A percentile compares a stretch with the other conserved stretches of the same genome.
These are phyloP conservation scores for Clarireedia monteithiana DNA, from an alignment of 2,329 filamentous ascomycete species.

Conservation along the genomic window DNA sequence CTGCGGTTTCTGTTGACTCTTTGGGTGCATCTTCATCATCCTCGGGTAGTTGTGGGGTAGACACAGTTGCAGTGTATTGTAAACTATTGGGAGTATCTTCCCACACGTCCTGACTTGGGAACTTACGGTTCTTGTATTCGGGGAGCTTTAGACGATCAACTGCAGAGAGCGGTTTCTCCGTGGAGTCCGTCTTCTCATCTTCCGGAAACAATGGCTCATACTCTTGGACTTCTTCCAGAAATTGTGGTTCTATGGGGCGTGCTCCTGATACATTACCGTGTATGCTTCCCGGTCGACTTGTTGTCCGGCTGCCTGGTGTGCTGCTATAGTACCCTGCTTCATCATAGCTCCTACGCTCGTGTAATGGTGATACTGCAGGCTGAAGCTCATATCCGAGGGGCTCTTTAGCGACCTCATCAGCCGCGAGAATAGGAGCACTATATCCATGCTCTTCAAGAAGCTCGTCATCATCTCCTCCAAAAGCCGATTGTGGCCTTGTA, in stretches of 20 bases:
- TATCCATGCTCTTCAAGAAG: slow-evolving; percentile 54
- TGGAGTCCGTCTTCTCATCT: slow-evolving; percentile 46
- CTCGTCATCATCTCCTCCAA: slow-evolving; percentile 36
- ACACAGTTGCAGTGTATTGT: slow-evolving; percentile 72
- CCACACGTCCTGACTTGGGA: slow-evolving; percentile 95
- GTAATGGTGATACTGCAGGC: slow-evolving; percentile 72
- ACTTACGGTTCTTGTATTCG: slow-evolving; percentile 54
- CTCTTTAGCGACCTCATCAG: slow-evolving; percentile 77
- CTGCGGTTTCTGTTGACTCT: slow-evolving; percentile 37
- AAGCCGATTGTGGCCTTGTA: slow-evolving; percentile 36
- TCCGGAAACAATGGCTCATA: slow-evolving; percentile 94
- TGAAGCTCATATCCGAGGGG: slow-evolving; percentile 60
- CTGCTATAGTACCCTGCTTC: slow-evolving; percentile 44
- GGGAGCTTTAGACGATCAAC: slow-evolving; percentile 49
- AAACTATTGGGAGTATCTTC: slow-evolving; percentile 88
- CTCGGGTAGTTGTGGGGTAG: slow-evolving; percentile 60
- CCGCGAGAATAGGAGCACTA: slow-evolving; percentile 74
- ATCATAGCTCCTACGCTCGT: slow-evolving; percentile 55
- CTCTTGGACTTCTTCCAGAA: slow-evolving; percentile 81
- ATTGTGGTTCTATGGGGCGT: slow-evolving; percentile 47
- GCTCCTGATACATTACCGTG: slow-evolving; percentile 47
- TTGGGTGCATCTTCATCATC: slow-evolving; percentile 28
- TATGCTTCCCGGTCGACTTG: slow-evolving; percentile 55
- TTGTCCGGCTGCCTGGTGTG: slow-evolving; percentile 37
- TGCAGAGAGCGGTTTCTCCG: slow-evolving; percentile 42